These are phyloP conservation scores for Atalantia buxifolia DNA, from an alignment of 345 rosid genomes.

Conservation along the genomic window DNA sequence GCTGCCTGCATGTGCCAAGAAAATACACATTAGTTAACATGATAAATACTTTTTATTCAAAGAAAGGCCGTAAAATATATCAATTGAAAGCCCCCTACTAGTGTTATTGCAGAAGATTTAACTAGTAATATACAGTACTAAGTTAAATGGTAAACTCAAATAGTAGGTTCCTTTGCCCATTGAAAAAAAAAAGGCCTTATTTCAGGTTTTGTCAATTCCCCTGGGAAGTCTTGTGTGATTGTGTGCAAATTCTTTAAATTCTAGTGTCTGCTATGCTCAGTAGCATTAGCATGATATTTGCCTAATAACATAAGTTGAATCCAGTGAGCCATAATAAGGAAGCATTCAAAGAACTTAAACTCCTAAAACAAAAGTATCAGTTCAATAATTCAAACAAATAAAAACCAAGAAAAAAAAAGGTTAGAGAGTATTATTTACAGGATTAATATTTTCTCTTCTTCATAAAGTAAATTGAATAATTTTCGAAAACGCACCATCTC, in stretches of 20 bases:
- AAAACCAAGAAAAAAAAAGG: not conserved
- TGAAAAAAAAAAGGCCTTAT: no score
- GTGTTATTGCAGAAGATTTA: not conserved
- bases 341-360: not conserved
- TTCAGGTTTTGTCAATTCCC: not conserved
- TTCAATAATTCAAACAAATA: not conserved
- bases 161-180: not conserved
- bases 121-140: not conserved
- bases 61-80: not conserved
- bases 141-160: not conserved
- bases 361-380: not conserved
- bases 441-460: not conserved
- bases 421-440: not conserved
- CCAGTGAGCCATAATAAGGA: not conserved
- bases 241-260: not conserved
- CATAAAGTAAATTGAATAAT: not conserved
- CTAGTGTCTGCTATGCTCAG: not conserved
- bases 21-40: not conserved
- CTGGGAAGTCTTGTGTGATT: not conserved
- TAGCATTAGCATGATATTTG: not conserved
- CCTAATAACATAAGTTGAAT: not conserved
- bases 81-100: not conserved
- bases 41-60: not conserved
- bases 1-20: constrained; percentile 65
- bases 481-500: constrained; percentile 66